Evolutionary conservation across 306 rosid genomes (phyloP).

Genomic region (Acacia crassicarpa): DNA sequence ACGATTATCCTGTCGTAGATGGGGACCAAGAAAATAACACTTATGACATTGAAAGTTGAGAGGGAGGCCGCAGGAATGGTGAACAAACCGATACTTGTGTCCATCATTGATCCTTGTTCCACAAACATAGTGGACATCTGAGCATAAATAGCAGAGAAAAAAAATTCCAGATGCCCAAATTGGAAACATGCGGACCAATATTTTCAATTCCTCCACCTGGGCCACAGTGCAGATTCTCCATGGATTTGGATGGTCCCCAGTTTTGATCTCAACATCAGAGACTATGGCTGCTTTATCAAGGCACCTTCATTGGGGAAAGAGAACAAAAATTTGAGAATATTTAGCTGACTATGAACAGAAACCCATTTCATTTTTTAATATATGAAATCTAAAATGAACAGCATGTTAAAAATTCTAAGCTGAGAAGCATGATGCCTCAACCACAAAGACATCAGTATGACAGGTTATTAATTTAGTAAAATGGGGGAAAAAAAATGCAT

Average conservation of each 20-base stretch:
- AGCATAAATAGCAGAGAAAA: slow-evolving; percentile 84
- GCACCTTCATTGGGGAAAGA: slow-evolving; percentile 51
- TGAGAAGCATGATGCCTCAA: background rate
- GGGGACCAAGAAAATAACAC: slow-evolving; percentile 93
- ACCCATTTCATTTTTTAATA: background rate
- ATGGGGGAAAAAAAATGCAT: background rate
- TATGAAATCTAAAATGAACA: background rate
- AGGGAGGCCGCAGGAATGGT: slow-evolving; percentile 93
- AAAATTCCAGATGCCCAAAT: slow-evolving; percentile 90
- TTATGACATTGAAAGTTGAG: slow-evolving; percentile 69
- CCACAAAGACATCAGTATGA: background rate
- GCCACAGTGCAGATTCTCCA: slow-evolving; percentile 96
- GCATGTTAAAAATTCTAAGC: background rate
- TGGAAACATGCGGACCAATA: slow-evolving; percentile 92
- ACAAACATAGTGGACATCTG: slow-evolving; percentile 96
- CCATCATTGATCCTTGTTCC: slow-evolving; percentile 89
- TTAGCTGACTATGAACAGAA: background rate
- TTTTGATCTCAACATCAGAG: slow-evolving; percentile 56
- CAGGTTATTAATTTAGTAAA: background rate
- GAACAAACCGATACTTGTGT: slow-evolving; percentile 76
- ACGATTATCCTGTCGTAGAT: slow-evolving; percentile 74
- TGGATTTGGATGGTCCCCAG: slow-evolving; percentile 59
- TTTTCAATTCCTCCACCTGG: slow-evolving; percentile 93
- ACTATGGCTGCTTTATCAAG: slow-evolving; percentile 87
- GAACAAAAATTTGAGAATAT: background rate